Conservation (phyloP, 345 rosid genomes). For the Dipteronia sinensis region DNA sequence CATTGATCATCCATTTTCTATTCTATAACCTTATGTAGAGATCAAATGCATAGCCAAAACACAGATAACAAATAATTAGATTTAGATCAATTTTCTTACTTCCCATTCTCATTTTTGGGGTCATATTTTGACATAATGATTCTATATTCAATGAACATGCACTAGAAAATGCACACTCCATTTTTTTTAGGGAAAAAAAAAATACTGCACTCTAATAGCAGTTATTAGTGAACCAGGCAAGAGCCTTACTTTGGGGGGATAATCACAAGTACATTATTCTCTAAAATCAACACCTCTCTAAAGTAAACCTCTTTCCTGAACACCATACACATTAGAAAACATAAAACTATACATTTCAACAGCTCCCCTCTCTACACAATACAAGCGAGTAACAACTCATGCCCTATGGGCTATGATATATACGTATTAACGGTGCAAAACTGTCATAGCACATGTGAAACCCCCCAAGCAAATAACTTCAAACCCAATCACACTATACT, state of each 20-base stretch:
- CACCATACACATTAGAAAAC: not conserved
- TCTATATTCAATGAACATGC: not conserved
- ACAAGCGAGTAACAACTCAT: not conserved
- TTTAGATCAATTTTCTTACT: not conserved
- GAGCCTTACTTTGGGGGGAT: not conserved
- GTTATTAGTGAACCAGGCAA: not conserved
- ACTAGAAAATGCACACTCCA: too few species aligned
- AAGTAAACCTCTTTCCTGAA: not conserved
- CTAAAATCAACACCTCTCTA: not conserved
- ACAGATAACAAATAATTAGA: not conserved
- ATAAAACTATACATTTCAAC: not conserved
- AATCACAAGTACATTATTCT: too few species aligned
- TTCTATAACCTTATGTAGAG: not conserved
- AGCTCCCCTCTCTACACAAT: not conserved
- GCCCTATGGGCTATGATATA: not conserved
- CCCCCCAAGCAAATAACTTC: not conserved
- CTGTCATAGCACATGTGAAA: not conserved
- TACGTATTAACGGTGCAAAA: not conserved
- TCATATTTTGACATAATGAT: not conserved
- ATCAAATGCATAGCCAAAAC: not conserved
- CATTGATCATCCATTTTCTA: not conserved
- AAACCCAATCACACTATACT: not conserved
- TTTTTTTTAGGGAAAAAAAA: too few species aligned
- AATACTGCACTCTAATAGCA: not conserved
- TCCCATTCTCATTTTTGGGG: not conserved